These are phyloP conservation scores for Wickerhamiella azymoides DNA, from an alignment of 805 yeast genomes.

Conservation along the genomic window DNA sequence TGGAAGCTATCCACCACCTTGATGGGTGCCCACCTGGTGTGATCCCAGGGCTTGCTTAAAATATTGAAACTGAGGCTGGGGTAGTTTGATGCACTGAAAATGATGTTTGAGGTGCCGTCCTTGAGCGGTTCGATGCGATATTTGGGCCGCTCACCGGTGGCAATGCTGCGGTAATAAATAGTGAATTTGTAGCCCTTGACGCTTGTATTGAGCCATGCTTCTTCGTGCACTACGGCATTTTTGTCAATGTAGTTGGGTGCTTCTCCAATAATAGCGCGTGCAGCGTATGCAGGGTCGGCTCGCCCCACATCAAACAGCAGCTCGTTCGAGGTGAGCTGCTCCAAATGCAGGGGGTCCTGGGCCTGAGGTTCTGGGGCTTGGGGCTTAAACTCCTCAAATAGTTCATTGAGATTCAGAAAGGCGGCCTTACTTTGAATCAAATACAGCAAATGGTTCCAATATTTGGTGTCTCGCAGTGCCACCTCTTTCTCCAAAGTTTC, in stretches of 20 bases:
- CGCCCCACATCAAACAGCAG: slow-evolving; percentile 4
- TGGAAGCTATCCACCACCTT: slow-evolving; percentile 24
- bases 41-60: slow-evolving; percentile 27
- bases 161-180: slow-evolving; percentile 25
- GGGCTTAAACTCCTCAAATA: slow-evolving; percentile 1
- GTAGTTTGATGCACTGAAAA: slow-evolving; percentile 25
- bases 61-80: slow-evolving; percentile 25
- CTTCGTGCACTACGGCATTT: slow-evolving; percentile 20
- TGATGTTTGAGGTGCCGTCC: slow-evolving; percentile 21
- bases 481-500: not conserved
- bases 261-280: slow-evolving; percentile 6
- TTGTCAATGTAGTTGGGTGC: slow-evolving; percentile 11
- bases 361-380: not conserved
- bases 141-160: slow-evolving; percentile 21
- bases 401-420: not conserved
- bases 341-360: not conserved
- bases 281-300: slow-evolving; percentile 6
- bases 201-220: slow-evolving; percentile 5
- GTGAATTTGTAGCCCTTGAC: slow-evolving; percentile 28
- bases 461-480: not conserved
- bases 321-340: slow-evolving; percentile 3
- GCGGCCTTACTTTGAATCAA: slow-evolving; percentile 3
- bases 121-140: slow-evolving; percentile 19
- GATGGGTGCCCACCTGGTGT: slow-evolving; percentile 16
- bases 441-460: slow-evolving; percentile 5